These are phyloP conservation scores for Simplicillium sp. DNA, from an alignment of 2,329 filamentous ascomycete species.

Conservation along the genomic window DNA sequence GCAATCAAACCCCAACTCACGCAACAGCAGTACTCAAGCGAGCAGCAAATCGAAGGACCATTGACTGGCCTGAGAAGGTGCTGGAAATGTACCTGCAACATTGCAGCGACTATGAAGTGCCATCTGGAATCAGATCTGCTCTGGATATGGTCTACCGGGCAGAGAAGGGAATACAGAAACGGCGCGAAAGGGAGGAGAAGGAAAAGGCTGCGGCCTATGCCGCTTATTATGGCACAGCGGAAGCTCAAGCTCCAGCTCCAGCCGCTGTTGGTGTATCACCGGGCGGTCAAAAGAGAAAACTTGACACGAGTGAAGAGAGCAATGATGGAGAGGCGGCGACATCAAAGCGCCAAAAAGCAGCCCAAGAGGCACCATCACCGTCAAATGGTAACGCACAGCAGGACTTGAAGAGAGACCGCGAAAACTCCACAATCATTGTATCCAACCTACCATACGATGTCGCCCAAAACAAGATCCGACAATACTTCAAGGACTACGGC, in stretches of 20 bases:
- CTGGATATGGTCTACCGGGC: conserved; percentile 65
- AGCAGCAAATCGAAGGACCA: conserved; percentile 49
- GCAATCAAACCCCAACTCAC: conserved; percentile 46
- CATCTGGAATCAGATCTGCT: conserved; percentile 63
- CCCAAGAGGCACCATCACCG: too few relatives aligned
- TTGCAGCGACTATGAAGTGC: conserved; percentile 84
- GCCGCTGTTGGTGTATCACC: conserved; percentile 20
- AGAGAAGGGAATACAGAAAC: conserved; percentile 51
- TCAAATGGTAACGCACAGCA: conserved; percentile 22
- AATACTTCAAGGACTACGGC: conserved; percentile 90
- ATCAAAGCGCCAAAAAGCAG: conserved; percentile 58
- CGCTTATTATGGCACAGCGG: conserved; percentile 20
- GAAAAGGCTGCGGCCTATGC: conserved; percentile 46
- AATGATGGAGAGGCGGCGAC: conserved; percentile 21
- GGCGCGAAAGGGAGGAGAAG: conserved; percentile 56
- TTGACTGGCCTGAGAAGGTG: conserved; percentile 72
- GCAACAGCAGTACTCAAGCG: conserved; percentile 71
- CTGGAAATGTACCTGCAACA: conserved; percentile 67
- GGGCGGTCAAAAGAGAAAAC: conserved; percentile 59
- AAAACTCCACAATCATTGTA: conserved; percentile 79
- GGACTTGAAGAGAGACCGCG: conserved; percentile 68
- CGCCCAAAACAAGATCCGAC: conserved; percentile 63
- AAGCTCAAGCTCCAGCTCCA: conserved; percentile 11
- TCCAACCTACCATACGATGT: conserved; percentile 63
- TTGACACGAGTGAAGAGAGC: conserved; percentile 28